A percentile compares a stretch with the other conserved stretches of the same genome.
Evolutionary conservation across 140 eudicot species (phyloP).

Genomic region (Senecio squalidus): DNA sequence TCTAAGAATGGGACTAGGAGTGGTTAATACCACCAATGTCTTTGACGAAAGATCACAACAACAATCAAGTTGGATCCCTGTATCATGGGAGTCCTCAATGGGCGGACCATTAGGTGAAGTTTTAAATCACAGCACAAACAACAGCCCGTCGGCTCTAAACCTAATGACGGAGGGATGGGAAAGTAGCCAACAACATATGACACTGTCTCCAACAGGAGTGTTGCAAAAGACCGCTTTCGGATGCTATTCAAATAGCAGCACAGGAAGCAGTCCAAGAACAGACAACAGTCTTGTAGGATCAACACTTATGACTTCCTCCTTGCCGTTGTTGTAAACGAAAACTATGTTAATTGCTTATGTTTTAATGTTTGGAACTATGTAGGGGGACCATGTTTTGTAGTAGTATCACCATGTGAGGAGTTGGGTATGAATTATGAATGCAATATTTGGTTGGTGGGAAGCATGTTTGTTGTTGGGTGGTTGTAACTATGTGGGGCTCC

Average conservation of each 20-base stretch:
- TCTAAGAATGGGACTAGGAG: conserved; percentile 62
- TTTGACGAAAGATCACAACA: conserved; percentile 29
- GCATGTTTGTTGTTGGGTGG: conserved; percentile 60
- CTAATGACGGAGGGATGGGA: conserved; percentile 68
- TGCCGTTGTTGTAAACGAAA: conserved; percentile 41
- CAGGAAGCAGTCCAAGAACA: conserved; percentile 75
- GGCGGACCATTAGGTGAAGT: conserved; percentile 95
- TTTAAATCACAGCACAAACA: conserved; percentile 39
- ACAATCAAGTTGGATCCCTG: conserved; percentile 54
- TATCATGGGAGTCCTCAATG: conserved; percentile 69
- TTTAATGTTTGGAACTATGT: conserved; percentile 20
- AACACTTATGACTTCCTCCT: conserved; percentile 28
- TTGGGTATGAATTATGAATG: conserved; percentile 27
- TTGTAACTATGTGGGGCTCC: conserved; percentile 17
- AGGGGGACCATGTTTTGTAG: conserved; percentile 1
- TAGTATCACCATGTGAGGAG: neutral
- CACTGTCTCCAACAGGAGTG: conserved; percentile 77
- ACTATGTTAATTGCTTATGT: conserved; percentile 12
- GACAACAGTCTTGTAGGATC: conserved; percentile 41
- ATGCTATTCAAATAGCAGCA: conserved; percentile 73
- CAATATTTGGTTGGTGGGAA: conserved; percentile 53
- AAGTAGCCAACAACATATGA: conserved; percentile 43
- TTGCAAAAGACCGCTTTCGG: conserved; percentile 61
- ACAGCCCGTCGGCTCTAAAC: conserved; percentile 41
- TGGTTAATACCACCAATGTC: conserved; percentile 25